Evolutionary conservation across 345 rosid species (phyloP), one percentile per base, ranked within the genome.

Genomic region (Kandelia obovata): DNA sequence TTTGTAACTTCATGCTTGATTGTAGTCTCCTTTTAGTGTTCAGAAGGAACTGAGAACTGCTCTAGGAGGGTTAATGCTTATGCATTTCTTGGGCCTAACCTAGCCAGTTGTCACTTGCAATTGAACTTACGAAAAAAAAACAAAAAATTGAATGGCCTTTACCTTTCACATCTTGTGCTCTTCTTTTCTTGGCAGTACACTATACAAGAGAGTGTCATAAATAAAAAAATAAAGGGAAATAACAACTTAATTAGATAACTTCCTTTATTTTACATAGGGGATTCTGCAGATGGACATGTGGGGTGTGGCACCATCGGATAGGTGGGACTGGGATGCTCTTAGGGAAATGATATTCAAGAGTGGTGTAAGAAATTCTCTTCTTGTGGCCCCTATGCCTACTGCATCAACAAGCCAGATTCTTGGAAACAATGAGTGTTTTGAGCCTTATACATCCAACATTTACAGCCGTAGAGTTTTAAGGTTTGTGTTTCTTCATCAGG

Each of bases 391-490:
- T 49, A 92, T 92, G 97, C 97, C 96, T 0, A 92, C 97, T 73
- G 94, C 94, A 64, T 92, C 97, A 39, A 92, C 97, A 53, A 92
- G 97, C 73, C 97, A 92, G 78, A 92, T 92, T 77, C 97, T 92
- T 65, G 97, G 96, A 64, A 88, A 92, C 66, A 92, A 89, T 73
- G 97, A 92, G 67, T 89, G 97, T 78, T 92, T 92, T 74, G 96
- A 89, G 82, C 97, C 97, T 21, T 92, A 92, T 75, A 91, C 97
- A 31, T 91, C 97, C 65, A 89, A 89, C 69, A 91, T 89, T 49
- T 91, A 91, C 51, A 89, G 90, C 65, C 96, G 90, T 58, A 83
- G 96, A 85, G 97, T 91, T 73, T 78, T 89, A 69, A 91, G 97
- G 97, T 91, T 80, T 75, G 75, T 26, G 1, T 5, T 25, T 32